These are phyloP conservation scores for Sordariomycetes sp. DNA, from an alignment of 2,329 filamentous ascomycete species.

Conservation along the genomic window DNA sequence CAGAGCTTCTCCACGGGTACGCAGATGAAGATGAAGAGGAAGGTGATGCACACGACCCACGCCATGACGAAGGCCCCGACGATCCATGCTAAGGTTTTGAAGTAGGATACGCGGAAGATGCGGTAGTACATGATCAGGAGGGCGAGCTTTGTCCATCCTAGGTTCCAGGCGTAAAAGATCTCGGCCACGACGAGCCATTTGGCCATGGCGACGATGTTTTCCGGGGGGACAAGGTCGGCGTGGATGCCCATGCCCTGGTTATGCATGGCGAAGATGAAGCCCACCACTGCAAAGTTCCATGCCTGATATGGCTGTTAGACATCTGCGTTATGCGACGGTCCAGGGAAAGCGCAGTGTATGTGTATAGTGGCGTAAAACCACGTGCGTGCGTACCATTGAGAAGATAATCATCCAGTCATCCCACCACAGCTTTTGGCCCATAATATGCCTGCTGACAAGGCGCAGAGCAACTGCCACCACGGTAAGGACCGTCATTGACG, in stretches of 20 bases:
- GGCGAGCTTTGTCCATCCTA: conserved; percentile 34
- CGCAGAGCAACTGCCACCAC: conserved; percentile 23
- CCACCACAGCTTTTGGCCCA: conserved; percentile 31
- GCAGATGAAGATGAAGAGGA: conserved; percentile 38
- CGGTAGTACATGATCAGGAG: conserved; percentile 38
- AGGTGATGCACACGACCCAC: conserved; percentile 33
- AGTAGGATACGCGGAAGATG: conserved; percentile 30
- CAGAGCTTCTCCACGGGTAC: conserved; percentile 33
- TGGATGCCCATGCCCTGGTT: conserved; percentile 31
- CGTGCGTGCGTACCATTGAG: conserved; percentile 28
- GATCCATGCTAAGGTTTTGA: conserved; percentile 24
- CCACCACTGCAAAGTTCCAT: conserved; percentile 27
- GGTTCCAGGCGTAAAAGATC: conserved; percentile 31
- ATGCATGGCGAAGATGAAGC: conserved; percentile 34
- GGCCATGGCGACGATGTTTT: conserved; percentile 26
- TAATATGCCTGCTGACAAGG: conserved; percentile 24
- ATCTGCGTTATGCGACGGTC: neutral
- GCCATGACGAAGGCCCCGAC: conserved; percentile 27
- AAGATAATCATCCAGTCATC: conserved; percentile 35
- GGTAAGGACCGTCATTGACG: conserved; percentile 25
- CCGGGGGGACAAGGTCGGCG: conserved; percentile 20
- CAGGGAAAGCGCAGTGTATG: neutral
- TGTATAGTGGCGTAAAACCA: neutral
- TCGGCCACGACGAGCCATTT: conserved; percentile 33
- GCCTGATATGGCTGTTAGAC: conserved; percentile 10